phyloP scores from a whole-genome alignment of 1,284 basidiomycete species.

The Marasmius tenuissimus region DNA sequence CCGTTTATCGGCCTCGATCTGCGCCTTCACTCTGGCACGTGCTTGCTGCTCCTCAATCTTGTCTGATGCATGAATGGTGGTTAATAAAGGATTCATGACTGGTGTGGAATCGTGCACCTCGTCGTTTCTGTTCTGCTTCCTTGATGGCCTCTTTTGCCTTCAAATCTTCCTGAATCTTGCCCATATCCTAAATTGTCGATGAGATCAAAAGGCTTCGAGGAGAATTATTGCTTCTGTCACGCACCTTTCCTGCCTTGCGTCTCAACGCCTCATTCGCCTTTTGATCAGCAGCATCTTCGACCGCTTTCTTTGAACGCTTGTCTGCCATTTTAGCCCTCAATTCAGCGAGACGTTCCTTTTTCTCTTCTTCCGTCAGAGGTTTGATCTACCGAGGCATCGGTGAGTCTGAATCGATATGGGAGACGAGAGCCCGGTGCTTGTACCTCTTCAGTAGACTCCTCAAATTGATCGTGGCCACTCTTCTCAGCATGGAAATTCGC shows the following conservation, averaged over 20 bases:
- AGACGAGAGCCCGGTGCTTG: constrained; percentile 12
- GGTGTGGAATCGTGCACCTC: constrained; percentile 50
- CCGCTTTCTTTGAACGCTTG: constrained; percentile 71
- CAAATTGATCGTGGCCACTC: constrained; percentile 92
- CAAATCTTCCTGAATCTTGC: constrained; percentile 15
- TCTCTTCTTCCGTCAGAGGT: constrained; percentile 95
- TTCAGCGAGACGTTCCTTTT: constrained; percentile 79
- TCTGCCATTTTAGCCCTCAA: constrained; percentile 75
- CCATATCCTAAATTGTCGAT: constrained; percentile 7
- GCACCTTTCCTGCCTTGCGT: constrained; percentile 80
- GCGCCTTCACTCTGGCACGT: constrained; percentile 81
- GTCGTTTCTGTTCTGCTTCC: constrained; percentile 76
- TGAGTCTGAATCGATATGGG: background rate
- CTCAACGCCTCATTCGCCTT: constrained; percentile 80
- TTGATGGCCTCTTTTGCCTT: constrained; percentile 45
- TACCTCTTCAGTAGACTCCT: constrained; percentile 94
- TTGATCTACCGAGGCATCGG: constrained; percentile 58
- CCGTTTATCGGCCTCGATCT: constrained; percentile 92
- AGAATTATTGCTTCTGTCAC: background rate
- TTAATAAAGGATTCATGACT: background rate
- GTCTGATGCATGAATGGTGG: constrained; percentile 46
- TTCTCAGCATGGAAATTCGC: constrained; percentile 96
- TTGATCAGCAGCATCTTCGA: constrained; percentile 69
- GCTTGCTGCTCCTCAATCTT: constrained; percentile 86
- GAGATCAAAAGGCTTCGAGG: background rate